phyloP scores from a whole-genome alignment of 495 filamentous ascomycete genomes.

The Friedmanniomyces endolithicus region DNA sequence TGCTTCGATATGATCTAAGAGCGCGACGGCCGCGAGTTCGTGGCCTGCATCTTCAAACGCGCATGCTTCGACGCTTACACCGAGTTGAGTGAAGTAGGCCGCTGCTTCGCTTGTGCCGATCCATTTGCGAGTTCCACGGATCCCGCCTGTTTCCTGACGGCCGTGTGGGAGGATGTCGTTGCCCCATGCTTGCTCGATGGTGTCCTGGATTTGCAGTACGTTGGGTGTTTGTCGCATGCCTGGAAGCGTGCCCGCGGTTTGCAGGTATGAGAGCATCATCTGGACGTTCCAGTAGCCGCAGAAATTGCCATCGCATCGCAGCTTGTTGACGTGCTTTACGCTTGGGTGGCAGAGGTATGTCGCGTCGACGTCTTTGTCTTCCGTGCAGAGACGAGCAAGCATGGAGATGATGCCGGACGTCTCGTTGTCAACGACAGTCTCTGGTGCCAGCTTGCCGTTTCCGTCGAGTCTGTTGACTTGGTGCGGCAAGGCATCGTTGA shows the following conservation, averaged over 20 bases:
- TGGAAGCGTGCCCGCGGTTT: conserved; percentile 32
- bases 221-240: conserved; percentile 38
- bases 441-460: conserved; percentile 38
- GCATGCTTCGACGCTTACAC: conserved; percentile 36
- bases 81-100: conserved; percentile 58
- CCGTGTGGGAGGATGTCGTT: conserved; percentile 64
- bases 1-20: conserved; percentile 55
- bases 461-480: conserved; percentile 42
- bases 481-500: conserved; percentile 47
- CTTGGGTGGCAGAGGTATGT: conserved; percentile 70
- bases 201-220: conserved; percentile 73
- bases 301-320: conserved; percentile 73
- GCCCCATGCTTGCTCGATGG: conserved; percentile 87
- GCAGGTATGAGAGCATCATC: conserved; percentile 75
- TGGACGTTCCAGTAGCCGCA: conserved; percentile 98
- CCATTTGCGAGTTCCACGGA: conserved; percentile 80
- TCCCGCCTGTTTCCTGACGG: conserved; percentile 71
- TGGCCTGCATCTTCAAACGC: conserved; percentile 6
- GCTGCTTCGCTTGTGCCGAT: conserved; percentile 79
- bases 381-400: conserved; percentile 56
- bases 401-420: conserved; percentile 58
- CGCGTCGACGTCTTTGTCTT: conserved; percentile 48
- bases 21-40: conserved; percentile 38
- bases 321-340: conserved; percentile 70
- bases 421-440: conserved; percentile 47